A percentile compares a stretch with the other conserved stretches of the same genome.
Evolutionary conservation across 2,329 filamentous ascomycete genomes (phyloP).

Genomic region (Beauveria rudraprayagi): DNA sequence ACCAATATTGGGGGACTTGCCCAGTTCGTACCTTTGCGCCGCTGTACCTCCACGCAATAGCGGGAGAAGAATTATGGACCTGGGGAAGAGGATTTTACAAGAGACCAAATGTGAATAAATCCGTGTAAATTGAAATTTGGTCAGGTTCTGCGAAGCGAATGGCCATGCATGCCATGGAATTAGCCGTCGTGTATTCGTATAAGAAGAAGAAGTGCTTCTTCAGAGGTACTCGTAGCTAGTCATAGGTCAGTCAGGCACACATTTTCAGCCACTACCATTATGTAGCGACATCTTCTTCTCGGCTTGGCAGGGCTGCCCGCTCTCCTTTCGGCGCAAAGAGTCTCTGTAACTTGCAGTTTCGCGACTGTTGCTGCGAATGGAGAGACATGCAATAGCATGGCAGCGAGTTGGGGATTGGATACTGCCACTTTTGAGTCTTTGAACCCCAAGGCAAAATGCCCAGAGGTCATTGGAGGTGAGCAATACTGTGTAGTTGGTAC

Average conservation of each 20-base stretch:
- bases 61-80: not conserved
- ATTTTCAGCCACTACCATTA: not conserved
- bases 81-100: not conserved
- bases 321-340: not conserved
- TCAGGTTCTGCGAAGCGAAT: not conserved
- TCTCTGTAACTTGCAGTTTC: not conserved
- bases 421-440: not conserved
- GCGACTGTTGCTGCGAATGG: not conserved
- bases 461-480: not conserved
- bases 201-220: not conserved
- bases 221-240: not conserved
- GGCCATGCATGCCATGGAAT: not conserved
- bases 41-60: not conserved
- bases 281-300: not conserved
- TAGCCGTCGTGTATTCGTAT: not conserved
- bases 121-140: not conserved
- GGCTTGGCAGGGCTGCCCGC: not conserved
- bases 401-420: not conserved
- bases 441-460: not conserved
- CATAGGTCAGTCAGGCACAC: not conserved
- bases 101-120: not conserved
- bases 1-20: not conserved
- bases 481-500: not conserved
- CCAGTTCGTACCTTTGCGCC: not conserved
- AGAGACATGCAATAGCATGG: not conserved